Evolutionary conservation across 2,329 filamentous ascomycete species (phyloP), one percentile per base, ranked within the genome.

Genomic region (Neodidymelliopsis sp.): DNA sequence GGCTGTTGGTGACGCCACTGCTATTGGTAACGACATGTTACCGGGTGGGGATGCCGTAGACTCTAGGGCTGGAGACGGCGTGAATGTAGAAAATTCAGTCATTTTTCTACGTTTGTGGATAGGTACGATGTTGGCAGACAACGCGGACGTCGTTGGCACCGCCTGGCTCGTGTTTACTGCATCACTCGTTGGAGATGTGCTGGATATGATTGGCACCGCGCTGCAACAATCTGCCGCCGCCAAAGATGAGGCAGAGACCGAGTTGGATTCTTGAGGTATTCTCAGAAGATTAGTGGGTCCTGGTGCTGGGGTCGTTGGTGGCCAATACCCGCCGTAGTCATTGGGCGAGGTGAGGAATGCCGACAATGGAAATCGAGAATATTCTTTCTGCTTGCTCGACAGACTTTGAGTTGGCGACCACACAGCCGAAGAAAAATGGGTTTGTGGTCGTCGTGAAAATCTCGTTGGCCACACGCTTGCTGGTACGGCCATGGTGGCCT

Each of bases 291-390:
- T n/a, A n/a, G 33, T 10, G 19, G 19, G 25, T 15, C 24, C 16
- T 15, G 8, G 13, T 30, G 19, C 15, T 24, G 37, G 6, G 13
- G 7, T 24, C 13, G 6, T 36, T 9, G 30, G 23, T 10, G 36
- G 44, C 44, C 44, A 48, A 25, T 29, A 29, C 24, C 16, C 39
- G 9, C 10, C 16, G 12, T 29, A 39, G 6, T 39, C 40, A 19
- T 19, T 16, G 22, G 43, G 44, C 36, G 27, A 42, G 9, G 53
- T 28, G 9, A 63, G 41, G 24, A 62, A 64, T 7, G 56, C 55
- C 12, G 63, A 57, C 13, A 55, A 33, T 3, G 60, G 55, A 33
- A 62, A 61, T 16, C 27, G 25, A 16, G 40, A 19, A 6, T 15
- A 6, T 1, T 8, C 1, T 16, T n/a, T 44, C 11, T 15, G 30